A percentile compares a stretch with the other conserved stretches of the same genome.
Evolutionary conservation across 2,329 filamentous ascomycete genomes (phyloP).

Genomic region (Alternaria rosae): DNA sequence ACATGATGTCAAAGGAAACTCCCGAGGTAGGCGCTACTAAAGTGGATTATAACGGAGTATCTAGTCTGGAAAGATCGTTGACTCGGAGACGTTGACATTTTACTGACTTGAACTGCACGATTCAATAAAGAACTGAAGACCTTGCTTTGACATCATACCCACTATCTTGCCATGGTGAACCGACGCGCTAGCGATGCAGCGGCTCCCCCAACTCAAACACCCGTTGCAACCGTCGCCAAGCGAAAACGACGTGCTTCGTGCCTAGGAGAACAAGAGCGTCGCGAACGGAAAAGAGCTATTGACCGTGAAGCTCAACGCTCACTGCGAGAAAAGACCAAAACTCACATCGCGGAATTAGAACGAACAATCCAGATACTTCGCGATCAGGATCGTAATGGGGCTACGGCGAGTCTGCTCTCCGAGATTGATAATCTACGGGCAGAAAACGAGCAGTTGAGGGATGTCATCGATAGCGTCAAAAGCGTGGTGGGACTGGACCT

Average conservation of each 20-base stretch:
- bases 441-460: slow-evolving; percentile 45
- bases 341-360: slow-evolving; percentile 48
- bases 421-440: slow-evolving; percentile 42
- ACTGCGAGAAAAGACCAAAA: slow-evolving; percentile 48
- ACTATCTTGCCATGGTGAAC: not conserved
- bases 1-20: not conserved
- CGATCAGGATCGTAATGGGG: slow-evolving; percentile 43
- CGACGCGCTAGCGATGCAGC: slow-evolving; percentile 35
- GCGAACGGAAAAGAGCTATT: slow-evolving; percentile 46
- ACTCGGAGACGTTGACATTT: slow-evolving; percentile 23
- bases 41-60: not conserved
- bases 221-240: slow-evolving; percentile 40
- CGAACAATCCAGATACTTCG: slow-evolving; percentile 46
- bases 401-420: slow-evolving; percentile 39
- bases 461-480: slow-evolving; percentile 46
- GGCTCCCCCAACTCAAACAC: slow-evolving; percentile 23
- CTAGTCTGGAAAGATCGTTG: not conserved
- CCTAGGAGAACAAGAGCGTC: slow-evolving; percentile 45
- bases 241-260: slow-evolving; percentile 45
- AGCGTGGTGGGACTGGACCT: slow-evolving; percentile 37
- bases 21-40: slow-evolving; percentile 17
- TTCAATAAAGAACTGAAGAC: slow-evolving; percentile 4
- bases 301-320: slow-evolving; percentile 48
- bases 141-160: slow-evolving; percentile 12
- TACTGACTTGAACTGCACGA: slow-evolving; percentile 21